Conservation (phyloP, 1,284 basidiomycete species). For the Fomitopsis schrenkii region DNA sequence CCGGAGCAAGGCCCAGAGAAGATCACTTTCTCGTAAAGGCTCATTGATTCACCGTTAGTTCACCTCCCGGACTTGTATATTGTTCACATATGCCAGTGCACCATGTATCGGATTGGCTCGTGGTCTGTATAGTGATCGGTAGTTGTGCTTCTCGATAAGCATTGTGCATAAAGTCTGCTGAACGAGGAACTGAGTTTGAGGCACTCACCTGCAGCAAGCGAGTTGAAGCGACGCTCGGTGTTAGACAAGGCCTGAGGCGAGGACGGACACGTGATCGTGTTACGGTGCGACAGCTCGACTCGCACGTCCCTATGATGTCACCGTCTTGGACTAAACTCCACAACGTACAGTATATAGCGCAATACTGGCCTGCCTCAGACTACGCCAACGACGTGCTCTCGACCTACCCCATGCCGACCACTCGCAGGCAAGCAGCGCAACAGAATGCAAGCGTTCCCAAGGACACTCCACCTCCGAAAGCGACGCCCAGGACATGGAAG, state of each 20-base stretch:
- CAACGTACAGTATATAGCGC: neutral
- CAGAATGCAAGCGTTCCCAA: constrained; percentile 4
- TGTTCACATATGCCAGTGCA: too few species aligned
- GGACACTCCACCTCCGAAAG: neutral
- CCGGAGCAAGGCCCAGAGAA: constrained; percentile 19
- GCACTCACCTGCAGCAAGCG: neutral
- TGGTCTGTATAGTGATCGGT: too few species aligned
- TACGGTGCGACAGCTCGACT: neutral
- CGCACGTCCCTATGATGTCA: neutral
- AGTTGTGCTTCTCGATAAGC: too few species aligned
- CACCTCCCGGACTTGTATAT: too few species aligned
- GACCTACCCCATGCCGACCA: constrained; percentile 22
- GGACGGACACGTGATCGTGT: neutral
- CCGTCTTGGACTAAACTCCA: neutral
- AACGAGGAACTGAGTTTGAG: neutral
- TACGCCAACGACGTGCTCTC: neutral
- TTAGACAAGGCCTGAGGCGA: too few species aligned
- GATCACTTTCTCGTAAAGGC: constrained; percentile 5
- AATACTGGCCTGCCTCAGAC: neutral
- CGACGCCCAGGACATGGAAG: constrained; percentile 12
- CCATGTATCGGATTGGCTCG: too few species aligned
- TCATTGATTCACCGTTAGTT: neutral
- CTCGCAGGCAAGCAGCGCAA: constrained; percentile 33
- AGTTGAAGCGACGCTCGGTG: too few species aligned
- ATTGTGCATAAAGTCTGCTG: too few species aligned